These are phyloP conservation scores for Puccinia triticina DNA, from an alignment of 1,284 basidiomycete species.

Conservation along the genomic window DNA sequence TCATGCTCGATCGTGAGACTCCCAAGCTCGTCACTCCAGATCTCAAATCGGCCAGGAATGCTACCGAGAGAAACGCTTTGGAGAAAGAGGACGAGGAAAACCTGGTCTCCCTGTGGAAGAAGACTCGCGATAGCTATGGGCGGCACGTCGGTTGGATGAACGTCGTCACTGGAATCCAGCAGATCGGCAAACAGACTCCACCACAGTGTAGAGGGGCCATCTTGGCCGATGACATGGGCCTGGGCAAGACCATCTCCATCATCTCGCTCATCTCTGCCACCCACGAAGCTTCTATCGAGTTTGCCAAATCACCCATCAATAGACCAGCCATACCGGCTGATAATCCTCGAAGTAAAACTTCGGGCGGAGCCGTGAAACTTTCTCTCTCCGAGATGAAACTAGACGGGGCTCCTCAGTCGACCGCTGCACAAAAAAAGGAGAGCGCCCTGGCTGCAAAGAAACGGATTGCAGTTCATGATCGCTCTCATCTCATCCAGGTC, in stretches of 20 bases:
- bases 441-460: slow-evolving; percentile 51
- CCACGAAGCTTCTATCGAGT: slow-evolving; percentile 70
- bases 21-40: slow-evolving; percentile 47
- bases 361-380: not conserved
- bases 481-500: slow-evolving; percentile 56
- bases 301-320: slow-evolving; percentile 63
- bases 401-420: slow-evolving; percentile 13
- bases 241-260: slow-evolving; percentile 96
- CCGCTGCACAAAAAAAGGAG: slow-evolving; percentile 35
- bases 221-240: slow-evolving; percentile 75
- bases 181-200: slow-evolving; percentile 68
- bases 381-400: not conserved
- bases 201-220: slow-evolving; percentile 81
- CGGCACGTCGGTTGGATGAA: slow-evolving; percentile 72
- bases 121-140: slow-evolving; percentile 66
- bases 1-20: slow-evolving; percentile 85
- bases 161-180: slow-evolving; percentile 79
- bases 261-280: slow-evolving; percentile 87
- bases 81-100: slow-evolving; percentile 62
- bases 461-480: slow-evolving; percentile 53
- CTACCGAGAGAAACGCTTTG: slow-evolving; percentile 7
- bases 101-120: slow-evolving; percentile 77
- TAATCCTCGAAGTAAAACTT: not conserved
- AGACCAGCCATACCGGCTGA: slow-evolving; percentile 61
- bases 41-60: slow-evolving; percentile 2